phyloP scores from a whole-genome alignment of 176 grass and related monocot species.

The Pharus latifolius region DNA sequence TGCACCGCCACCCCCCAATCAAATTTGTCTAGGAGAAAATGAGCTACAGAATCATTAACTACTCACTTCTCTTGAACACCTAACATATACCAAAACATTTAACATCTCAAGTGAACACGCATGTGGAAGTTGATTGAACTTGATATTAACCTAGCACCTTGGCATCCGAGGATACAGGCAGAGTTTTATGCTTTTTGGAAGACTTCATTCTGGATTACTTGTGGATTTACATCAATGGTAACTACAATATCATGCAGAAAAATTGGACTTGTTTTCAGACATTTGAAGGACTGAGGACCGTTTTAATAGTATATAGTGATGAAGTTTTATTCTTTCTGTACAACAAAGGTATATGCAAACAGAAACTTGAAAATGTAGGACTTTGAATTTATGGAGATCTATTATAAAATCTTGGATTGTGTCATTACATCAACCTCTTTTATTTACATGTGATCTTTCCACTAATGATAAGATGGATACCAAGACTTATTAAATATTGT shows the following conservation, averaged over 20 bases:
- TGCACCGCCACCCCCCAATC: constrained; percentile 12
- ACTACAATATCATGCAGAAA: not conserved
- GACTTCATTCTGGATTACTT: no score
- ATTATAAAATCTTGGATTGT: not conserved
- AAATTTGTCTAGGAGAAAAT: constrained; percentile 29
- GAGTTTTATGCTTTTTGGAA: not conserved
- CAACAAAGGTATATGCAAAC: not conserved
- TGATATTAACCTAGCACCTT: not conserved
- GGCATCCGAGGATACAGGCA: not conserved
- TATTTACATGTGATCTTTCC: no score
- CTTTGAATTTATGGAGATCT: not conserved
- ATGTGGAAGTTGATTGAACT: not conserved
- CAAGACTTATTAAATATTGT: no score
- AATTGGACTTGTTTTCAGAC: not conserved
- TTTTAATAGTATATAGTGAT: not conserved
- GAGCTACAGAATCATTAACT: not conserved
- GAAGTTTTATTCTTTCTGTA: not conserved
- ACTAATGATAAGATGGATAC: no score
- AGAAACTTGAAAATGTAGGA: not conserved
- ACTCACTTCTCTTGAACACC: constrained; percentile 5
- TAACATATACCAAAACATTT: not conserved
- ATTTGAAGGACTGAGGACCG: not conserved
- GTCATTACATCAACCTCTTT: no score
- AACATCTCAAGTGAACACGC: not conserved
- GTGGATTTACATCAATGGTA: no score